A percentile compares a stretch with the other conserved stretches of the same genome.
phyloP scores from a whole-genome alignment of 371 early-diverging fungal species.

The Mucor velutinosus region DNA sequence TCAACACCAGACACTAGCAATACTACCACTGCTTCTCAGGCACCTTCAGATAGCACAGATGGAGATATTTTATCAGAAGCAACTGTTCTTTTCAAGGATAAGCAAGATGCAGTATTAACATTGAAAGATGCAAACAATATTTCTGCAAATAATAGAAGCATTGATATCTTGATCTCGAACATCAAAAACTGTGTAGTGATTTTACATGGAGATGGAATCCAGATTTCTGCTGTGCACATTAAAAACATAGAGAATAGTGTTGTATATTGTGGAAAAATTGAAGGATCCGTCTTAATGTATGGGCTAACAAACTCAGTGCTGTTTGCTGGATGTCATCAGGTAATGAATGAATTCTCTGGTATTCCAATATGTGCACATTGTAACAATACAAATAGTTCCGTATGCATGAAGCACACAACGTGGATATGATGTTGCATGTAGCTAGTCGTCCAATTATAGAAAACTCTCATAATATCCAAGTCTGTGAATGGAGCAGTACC shows the following conservation, averaged over 20 bases:
- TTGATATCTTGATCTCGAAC: slow-evolving; percentile 60
- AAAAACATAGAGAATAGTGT: slow-evolving; percentile 63
- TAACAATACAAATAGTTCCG: slow-evolving; percentile 55
- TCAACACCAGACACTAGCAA: slow-evolving; percentile 6
- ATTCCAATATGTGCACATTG: neutral
- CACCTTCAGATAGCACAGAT: neutral
- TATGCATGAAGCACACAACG: slow-evolving; percentile 70
- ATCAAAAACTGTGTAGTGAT: slow-evolving; percentile 59
- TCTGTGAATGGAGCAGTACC: slow-evolving; percentile 27
- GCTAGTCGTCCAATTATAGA: slow-evolving; percentile 85
- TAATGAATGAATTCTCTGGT: slow-evolving; percentile 26
- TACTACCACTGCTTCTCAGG: slow-evolving; percentile 2
- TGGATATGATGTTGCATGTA: slow-evolving; percentile 67
- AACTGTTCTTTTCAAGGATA: slow-evolving; percentile 29
- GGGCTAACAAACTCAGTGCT: slow-evolving; percentile 61
- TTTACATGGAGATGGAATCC: slow-evolving; percentile 29
- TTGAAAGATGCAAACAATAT: neutral
- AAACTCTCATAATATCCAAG: slow-evolving; percentile 60
- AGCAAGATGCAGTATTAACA: neutral
- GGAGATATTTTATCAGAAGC: slow-evolving; percentile 20
- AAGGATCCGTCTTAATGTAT: slow-evolving; percentile 72
- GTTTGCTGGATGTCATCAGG: slow-evolving; percentile 76
- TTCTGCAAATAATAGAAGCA: neutral
- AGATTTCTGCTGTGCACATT: slow-evolving; percentile 68
- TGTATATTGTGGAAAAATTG: slow-evolving; percentile 63